These are phyloP conservation scores for Calcarisporium arbuscula DNA, from an alignment of 2,329 filamentous ascomycete genomes.

Conservation along the genomic window DNA sequence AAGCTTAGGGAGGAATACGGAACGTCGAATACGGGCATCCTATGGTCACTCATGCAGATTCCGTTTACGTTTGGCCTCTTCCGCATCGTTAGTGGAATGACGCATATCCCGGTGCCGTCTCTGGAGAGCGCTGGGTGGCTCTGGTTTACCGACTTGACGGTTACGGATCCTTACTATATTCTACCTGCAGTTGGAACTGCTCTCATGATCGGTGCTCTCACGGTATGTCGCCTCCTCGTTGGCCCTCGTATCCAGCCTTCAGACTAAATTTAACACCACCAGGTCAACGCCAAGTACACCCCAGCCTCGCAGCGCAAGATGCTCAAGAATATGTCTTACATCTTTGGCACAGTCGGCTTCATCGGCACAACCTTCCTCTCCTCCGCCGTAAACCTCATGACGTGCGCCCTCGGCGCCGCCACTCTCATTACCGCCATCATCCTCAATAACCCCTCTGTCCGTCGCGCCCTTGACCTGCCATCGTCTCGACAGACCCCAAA, in stretches of 20 bases:
- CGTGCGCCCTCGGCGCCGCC: conserved; percentile 32
- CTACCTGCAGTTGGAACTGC: conserved; percentile 58
- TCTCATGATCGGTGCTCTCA: conserved; percentile 51
- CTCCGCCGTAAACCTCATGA: conserved; percentile 43
- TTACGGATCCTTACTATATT: conserved; percentile 70
- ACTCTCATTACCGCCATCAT: conserved; percentile 29
- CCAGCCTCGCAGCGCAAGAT: conserved; percentile 27
- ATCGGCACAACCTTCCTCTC: conserved; percentile 41
- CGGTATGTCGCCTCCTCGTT: conserved; percentile 26
- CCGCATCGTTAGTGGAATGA: conserved; percentile 68
- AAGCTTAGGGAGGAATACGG: conserved; percentile 30
- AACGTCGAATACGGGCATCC: conserved; percentile 24
- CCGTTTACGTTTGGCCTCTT: conserved; percentile 78
- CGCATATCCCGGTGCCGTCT: conserved; percentile 70
- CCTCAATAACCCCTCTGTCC: conserved; percentile 31
- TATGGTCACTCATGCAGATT: conserved; percentile 38
- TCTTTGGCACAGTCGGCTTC: conserved; percentile 38
- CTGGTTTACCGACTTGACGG: conserved; percentile 76
- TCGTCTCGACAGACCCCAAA: conserved; percentile 17
- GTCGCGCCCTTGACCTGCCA: conserved; percentile 30
- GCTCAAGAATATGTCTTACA: conserved; percentile 34
- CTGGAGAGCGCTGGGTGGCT: conserved; percentile 62
- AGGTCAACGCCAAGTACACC: conserved; percentile 30
- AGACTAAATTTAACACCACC: conserved; percentile 10
- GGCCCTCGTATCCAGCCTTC: not conserved